Evolutionary conservation across 495 filamentous ascomycete species (phyloP).

Genomic region (Gamarada debralockiae): DNA sequence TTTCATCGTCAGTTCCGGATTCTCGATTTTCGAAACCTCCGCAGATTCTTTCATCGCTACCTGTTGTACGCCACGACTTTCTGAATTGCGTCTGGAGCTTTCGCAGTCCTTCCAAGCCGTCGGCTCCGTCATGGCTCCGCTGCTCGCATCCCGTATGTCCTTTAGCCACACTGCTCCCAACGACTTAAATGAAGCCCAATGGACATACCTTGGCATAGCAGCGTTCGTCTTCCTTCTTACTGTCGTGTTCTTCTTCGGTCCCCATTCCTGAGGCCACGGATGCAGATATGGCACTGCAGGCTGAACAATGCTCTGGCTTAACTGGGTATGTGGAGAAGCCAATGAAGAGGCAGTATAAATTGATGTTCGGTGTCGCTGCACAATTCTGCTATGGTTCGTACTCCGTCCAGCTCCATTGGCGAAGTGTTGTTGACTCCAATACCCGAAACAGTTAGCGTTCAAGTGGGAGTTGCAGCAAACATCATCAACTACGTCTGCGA

Average conservation of each 20-base stretch:
- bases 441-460: conserved; percentile 62
- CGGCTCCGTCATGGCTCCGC: conserved; percentile 60
- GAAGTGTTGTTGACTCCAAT: conserved; percentile 72
- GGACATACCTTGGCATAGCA: conserved; percentile 71
- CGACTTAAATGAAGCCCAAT: conserved; percentile 59
- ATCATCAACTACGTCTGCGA: conserved; percentile 41
- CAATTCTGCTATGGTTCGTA: too few species aligned
- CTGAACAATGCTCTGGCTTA: too few species aligned
- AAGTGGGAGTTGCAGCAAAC: conserved; percentile 57
- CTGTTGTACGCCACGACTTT: conserved; percentile 65
- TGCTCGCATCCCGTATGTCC: conserved; percentile 65
- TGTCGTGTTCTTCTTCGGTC: conserved; percentile 59
- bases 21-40: conserved; percentile 68
- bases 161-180: conserved; percentile 53
- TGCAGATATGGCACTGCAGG: too few species aligned
- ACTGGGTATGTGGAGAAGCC: too few species aligned
- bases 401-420: too few species aligned
- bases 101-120: conserved; percentile 67
- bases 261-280: too few species aligned
- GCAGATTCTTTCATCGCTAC: conserved; percentile 55
- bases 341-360: too few species aligned
- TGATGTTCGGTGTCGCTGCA: too few species aligned
- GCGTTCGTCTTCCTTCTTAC: conserved; percentile 64
- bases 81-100: conserved; percentile 66
- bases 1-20: conserved; percentile 67